Percentiles rank a stretch among this genome's conserved stretches.
Conservation (phyloP, 179 eudicot species). For the Heliamphora pulchella region DNA sequence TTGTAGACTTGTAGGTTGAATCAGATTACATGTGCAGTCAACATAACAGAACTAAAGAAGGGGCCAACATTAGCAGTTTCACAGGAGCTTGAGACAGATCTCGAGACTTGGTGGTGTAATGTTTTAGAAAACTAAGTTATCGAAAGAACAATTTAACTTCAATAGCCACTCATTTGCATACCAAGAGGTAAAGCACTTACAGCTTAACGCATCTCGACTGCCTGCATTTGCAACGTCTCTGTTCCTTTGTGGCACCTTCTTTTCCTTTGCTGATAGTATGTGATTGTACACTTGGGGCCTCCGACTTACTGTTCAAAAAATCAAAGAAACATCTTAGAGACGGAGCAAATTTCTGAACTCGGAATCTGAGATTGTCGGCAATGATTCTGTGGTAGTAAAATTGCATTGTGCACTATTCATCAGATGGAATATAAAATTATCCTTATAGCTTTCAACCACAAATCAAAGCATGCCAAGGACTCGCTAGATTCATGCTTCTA, state of each 20-base stretch:
- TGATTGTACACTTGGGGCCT: background rate
- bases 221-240: constrained; percentile 16
- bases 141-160: background rate
- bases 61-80: background rate
- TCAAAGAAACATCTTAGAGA: background rate
- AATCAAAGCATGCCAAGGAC: background rate
- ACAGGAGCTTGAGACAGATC: background rate
- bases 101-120: background rate
- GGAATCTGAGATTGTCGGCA: background rate
- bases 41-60: background rate
- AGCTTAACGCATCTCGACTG: constrained; percentile 15
- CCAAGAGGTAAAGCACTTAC: constrained; percentile 7
- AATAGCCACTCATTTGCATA: background rate
- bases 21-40: background rate
- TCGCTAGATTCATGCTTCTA: background rate
- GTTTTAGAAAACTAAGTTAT: background rate
- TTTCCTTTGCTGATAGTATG: background rate
- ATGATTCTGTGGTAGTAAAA: background rate
- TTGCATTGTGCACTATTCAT: background rate
- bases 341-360: background rate
- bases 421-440: background rate
- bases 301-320: constrained; percentile 3
- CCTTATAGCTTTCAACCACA: background rate
- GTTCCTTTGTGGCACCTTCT: background rate
- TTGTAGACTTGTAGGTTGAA: background rate